phyloP scores from a whole-genome alignment of 176 grass and related monocot genomes.

The Zoysia japonica region DNA sequence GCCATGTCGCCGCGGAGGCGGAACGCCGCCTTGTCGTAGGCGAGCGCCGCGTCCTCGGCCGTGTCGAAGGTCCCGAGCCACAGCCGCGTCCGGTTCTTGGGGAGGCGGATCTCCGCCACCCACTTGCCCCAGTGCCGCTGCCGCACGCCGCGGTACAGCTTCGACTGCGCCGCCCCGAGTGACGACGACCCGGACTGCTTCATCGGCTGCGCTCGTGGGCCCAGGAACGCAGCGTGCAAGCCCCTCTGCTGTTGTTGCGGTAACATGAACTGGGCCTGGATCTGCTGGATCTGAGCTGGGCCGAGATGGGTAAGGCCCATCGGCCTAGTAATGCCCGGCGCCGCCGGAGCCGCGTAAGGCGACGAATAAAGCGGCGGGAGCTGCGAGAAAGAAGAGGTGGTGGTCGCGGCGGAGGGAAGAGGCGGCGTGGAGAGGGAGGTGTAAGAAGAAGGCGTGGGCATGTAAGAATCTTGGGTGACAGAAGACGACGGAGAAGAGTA shows the following conservation, averaged over 20 bases:
- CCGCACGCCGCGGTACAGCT: slow-evolving; percentile 95
- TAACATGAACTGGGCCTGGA: slow-evolving; percentile 76
- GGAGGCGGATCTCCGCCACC: slow-evolving; percentile 99
- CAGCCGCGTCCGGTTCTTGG: slow-evolving; percentile 92
- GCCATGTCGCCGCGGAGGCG: slow-evolving; percentile 86
- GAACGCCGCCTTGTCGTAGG: slow-evolving; percentile 98
- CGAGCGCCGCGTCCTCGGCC: slow-evolving; percentile 90
- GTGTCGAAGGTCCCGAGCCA: slow-evolving; percentile 99
- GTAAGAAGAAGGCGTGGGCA: slow-evolving; percentile 26
- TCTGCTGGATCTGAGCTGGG: slow-evolving; percentile 80
- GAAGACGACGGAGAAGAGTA: slow-evolving; percentile 23
- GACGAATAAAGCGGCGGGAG: slow-evolving; percentile 55
- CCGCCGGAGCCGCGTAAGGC: slow-evolving; percentile 39
- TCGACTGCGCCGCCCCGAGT: slow-evolving; percentile 49
- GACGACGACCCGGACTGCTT: slow-evolving; percentile 71
- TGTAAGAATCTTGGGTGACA: slow-evolving; percentile 38
- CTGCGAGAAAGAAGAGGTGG: slow-evolving; percentile 49
- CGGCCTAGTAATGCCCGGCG: slow-evolving; percentile 11
- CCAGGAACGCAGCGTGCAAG: slow-evolving; percentile 53
- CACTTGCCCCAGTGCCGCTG: slow-evolving; percentile 99
- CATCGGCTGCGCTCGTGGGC: slow-evolving; percentile 71
- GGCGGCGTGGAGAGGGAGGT: slow-evolving; percentile 30
- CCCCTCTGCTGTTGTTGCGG: slow-evolving; percentile 60
- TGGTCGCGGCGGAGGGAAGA: slow-evolving; percentile 35
- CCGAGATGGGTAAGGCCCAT: slow-evolving; percentile 72